phyloP scores from a whole-genome alignment of 2,329 filamentous ascomycete genomes.

The Diaporthe helianthi region DNA sequence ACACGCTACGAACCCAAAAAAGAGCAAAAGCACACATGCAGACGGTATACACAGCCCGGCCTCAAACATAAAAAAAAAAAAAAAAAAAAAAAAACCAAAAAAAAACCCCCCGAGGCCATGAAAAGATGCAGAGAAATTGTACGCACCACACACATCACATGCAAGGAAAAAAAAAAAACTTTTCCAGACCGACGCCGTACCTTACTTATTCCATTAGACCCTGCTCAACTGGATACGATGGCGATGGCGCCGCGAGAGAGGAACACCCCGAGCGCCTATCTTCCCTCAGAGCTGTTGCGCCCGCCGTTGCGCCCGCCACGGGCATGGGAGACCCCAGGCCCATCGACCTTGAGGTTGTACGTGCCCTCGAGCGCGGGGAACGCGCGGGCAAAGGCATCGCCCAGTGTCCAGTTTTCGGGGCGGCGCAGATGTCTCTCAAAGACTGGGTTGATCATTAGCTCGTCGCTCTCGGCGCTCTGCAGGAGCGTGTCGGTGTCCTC shows the following conservation, averaged over 20 bases:
- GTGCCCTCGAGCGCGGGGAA: constrained; percentile 65
- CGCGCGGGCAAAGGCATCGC: constrained; percentile 68
- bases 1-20: neutral
- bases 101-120: neutral
- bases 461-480: constrained; percentile 62
- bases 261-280: neutral
- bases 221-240: neutral
- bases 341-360: constrained; percentile 46
- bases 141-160: constrained; percentile 12
- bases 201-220: neutral
- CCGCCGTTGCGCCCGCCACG: constrained; percentile 7
- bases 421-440: constrained; percentile 82
- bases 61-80: neutral
- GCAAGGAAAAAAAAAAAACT: neutral
- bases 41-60: neutral
- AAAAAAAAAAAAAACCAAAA: too few species aligned
- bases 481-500: constrained; percentile 74
- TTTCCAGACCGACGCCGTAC: neutral
- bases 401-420: constrained; percentile 82
- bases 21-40: neutral
- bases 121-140: constrained; percentile 1
- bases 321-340: neutral
- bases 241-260: neutral
- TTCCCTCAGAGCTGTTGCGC: constrained; percentile 3
- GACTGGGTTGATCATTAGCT: constrained; percentile 82